Evolutionary conservation across 768 basidiomycete genomes (phyloP), one percentile per base, ranked within the genome.

Genomic region (Boletus rufocinnamomeus): DNA sequence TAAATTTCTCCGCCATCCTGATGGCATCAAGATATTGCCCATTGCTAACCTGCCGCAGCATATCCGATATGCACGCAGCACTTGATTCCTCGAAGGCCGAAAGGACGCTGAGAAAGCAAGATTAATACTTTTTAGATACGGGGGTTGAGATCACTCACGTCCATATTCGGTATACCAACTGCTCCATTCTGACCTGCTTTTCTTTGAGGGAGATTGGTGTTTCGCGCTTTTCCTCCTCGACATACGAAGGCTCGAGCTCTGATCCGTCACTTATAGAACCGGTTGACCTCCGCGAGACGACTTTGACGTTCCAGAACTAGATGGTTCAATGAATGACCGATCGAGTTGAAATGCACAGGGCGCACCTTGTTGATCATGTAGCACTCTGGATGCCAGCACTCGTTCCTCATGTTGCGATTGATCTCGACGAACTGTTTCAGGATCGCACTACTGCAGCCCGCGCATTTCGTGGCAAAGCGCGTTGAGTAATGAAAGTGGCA

Each of bases 301-400:
- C 87, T 74, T 98, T 97, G 72, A 98, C 95, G 72, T 98, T 99
- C 97, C 97, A 98, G 76, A 98, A 98, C 94, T 97, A 71, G 28
- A 57, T 9, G 46, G 35, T 34, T 57, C 19, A 21, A 62, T 72
- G 30, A 69, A 48, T 41, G 52, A 48, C 16, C 10, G 30, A 58
- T 48, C 32, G 32, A 41, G 32, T n/a, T 23, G 9, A 49, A 56
- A 52, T 19, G 45, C 30, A 43, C 8, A 44, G 11, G 1, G 62
- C 83, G 56, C 62, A 96, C 95, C 82, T 98, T 98, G 76, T 98
- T 96, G 65, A 99, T 98, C 96, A 98, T 98, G 75, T 98, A 98
- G 74, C 97, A 99, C 74, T 99, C 97, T 54, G 97, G 97, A 81
- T 99, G 97, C 96, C 97, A 99, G 70, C 96, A 98, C 77, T 99